Conservation (phyloP, 192 early-diverging fungal species). For the Entomortierella chlamydospora region DNA sequence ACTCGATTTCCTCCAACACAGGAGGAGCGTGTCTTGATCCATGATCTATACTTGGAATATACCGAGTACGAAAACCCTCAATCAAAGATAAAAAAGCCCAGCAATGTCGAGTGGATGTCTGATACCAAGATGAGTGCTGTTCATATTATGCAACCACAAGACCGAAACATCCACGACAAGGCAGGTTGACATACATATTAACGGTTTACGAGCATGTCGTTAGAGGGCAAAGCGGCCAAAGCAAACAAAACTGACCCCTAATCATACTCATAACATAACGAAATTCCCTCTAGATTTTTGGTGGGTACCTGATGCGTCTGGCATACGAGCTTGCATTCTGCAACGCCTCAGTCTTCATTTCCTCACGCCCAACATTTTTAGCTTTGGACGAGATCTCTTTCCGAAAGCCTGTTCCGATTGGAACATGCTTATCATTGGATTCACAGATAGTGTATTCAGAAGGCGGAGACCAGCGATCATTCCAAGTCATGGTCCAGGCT, state of each 20-base stretch:
- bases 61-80: slow-evolving; percentile 65
- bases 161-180: slow-evolving; percentile 60
- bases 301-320: slow-evolving; percentile 84
- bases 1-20: slow-evolving; percentile 77
- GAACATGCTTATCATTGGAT: slow-evolving; percentile 75
- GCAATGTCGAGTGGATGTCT: slow-evolving; percentile 76
- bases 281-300: slow-evolving; percentile 79
- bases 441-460: slow-evolving; percentile 86
- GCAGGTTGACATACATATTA: too few relatives aligned
- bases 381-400: slow-evolving; percentile 85
- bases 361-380: slow-evolving; percentile 64
- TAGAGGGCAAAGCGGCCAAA: too few relatives aligned
- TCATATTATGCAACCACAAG: slow-evolving; percentile 79
- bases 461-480: slow-evolving; percentile 63
- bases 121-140: slow-evolving; percentile 79
- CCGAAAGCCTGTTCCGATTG: slow-evolving; percentile 86
- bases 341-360: slow-evolving; percentile 76
- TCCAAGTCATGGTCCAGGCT: slow-evolving; percentile 78
- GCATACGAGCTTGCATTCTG: slow-evolving; percentile 89
- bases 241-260: too few relatives aligned
- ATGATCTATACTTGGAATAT: slow-evolving; percentile 81
- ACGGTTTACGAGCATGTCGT: too few relatives aligned
- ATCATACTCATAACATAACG: too few relatives aligned
- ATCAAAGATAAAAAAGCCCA: slow-evolving; percentile 52
- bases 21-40: slow-evolving; percentile 83